Base-by-base conservation (phyloP, 345 rosid species). In the Pelargonium nanum region DNA sequence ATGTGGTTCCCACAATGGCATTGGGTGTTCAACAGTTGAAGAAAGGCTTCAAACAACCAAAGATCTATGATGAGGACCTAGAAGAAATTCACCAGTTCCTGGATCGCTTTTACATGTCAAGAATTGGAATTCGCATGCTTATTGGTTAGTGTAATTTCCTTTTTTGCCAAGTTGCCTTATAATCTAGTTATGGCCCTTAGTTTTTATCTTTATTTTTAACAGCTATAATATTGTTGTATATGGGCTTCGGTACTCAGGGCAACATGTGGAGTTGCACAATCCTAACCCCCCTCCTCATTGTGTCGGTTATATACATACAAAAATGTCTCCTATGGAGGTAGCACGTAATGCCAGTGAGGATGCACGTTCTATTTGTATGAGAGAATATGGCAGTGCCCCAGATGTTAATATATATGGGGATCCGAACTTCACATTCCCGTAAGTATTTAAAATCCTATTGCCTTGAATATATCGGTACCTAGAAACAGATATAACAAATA, bases 231-330 rank as follows among this genome's bases (percentile, higher is more conserved):
- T 44, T 21, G 20, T 62, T 61, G 63, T 26, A 25, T 56, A 26
- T 24, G 21, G 21, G 16, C 34, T 61, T 61, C 19, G 74, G 59
- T 34, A 34, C 78, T 53, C 95, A 89, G 99, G 96, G 81, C 97
- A 93, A 84, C 99, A 93, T 58, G 99, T 93, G 68, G 96, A 93
- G 78, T 73, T 93, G 81, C 99, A 93, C 75, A 90, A 90, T 73
- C 92, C 92, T 45, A 83, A 86, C 23, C 95, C 99, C 4, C 85
- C 85, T 63, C 96, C 84, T 58, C 81, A 86, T 67, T 74, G 78
- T 15, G 81, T 93, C 50, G 99, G 99, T 34, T 90, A 77, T 73
- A 93, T 93, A 74, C 79, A 93, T 72, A 87, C 97, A 32, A 87
- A 83, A 76, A 90, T 87, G 97, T 93, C 99, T 76, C 99, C 99